Conservation (phyloP, 2,329 filamentous ascomycete genomes). For the Pseudocercospora fijiensis region DNA sequence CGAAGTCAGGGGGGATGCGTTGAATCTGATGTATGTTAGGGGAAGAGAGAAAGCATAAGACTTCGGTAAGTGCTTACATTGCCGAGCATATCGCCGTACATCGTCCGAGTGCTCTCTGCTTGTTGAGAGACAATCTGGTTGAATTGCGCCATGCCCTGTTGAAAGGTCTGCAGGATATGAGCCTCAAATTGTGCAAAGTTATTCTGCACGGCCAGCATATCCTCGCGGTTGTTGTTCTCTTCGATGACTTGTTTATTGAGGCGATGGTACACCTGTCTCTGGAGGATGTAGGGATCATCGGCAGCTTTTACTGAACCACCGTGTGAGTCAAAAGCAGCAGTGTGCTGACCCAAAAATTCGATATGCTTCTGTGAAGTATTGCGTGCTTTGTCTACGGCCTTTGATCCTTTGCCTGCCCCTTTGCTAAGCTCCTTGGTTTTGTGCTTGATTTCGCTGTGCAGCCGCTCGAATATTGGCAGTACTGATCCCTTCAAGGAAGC, state of each 20-base stretch:
- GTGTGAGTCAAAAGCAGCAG: slow-evolving; percentile 74
- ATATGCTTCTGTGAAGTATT: slow-evolving; percentile 90
- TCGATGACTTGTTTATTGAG: slow-evolving; percentile 86
- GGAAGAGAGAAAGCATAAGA: background rate
- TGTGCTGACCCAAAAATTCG: slow-evolving; percentile 84
- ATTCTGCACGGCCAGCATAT: slow-evolving; percentile 86
- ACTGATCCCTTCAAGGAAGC: slow-evolving; percentile 85
- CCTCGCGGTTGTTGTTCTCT: slow-evolving; percentile 94
- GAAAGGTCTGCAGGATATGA: slow-evolving; percentile 78
- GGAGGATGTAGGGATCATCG: slow-evolving; percentile 86
- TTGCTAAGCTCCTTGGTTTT: slow-evolving; percentile 85
- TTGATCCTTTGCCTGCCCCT: slow-evolving; percentile 79
- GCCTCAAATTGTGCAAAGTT: slow-evolving; percentile 85
- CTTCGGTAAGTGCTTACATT: slow-evolving; percentile 39
- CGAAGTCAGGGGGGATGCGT: slow-evolving; percentile 77
- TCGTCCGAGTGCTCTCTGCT: slow-evolving; percentile 73
- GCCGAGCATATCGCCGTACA: slow-evolving; percentile 81
- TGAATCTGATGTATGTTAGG: slow-evolving; percentile 53
- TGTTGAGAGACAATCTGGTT: slow-evolving; percentile 77
- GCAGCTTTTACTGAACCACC: slow-evolving; percentile 67
- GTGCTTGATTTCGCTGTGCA: slow-evolving; percentile 95
- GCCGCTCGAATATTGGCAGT: slow-evolving; percentile 80
- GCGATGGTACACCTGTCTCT: slow-evolving; percentile 76
- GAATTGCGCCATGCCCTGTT: slow-evolving; percentile 80
- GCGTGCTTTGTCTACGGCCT: slow-evolving; percentile 88